These are phyloP conservation scores for Apiospora phragmitis DNA, from an alignment of 2,329 filamentous ascomycete species.

Conservation along the genomic window DNA sequence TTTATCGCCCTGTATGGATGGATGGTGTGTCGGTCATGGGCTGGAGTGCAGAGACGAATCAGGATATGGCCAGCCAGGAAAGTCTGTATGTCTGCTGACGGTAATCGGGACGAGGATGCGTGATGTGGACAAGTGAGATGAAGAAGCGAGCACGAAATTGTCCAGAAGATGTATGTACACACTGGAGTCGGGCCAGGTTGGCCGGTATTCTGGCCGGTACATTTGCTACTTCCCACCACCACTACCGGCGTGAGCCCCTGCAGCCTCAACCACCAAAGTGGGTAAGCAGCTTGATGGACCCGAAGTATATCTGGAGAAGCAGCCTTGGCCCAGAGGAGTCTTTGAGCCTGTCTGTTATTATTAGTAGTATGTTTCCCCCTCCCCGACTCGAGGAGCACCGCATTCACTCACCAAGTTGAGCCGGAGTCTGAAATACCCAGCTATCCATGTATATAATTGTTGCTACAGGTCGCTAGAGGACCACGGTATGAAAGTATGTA, in stretches of 20 bases:
- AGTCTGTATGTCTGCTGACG: constrained; percentile 14
- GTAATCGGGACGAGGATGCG: constrained; percentile 30
- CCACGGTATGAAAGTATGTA: background rate
- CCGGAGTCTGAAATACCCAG: background rate
- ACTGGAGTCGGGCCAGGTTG: background rate
- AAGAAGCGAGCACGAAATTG: constrained; percentile 16
- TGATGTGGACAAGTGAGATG: constrained; percentile 25
- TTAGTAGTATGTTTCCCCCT: background rate
- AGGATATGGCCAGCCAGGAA: background rate
- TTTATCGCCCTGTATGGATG: constrained; percentile 18
- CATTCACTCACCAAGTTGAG: background rate
- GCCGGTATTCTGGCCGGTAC: background rate
- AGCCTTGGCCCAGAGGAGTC: background rate
- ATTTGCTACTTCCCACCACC: background rate
- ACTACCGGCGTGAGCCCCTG: constrained; percentile 5
- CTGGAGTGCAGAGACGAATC: constrained; percentile 13
- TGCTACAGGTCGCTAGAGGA: background rate
- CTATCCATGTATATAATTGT: background rate
- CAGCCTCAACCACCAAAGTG: constrained; percentile 6
- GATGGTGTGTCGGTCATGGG: constrained; percentile 21
- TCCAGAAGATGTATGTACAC: background rate
- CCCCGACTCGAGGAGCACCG: background rate
- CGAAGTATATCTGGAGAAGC: constrained; percentile 1
- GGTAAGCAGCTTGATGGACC: background rate
- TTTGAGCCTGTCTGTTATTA: background rate